Percentiles rank a stretch among this genome's conserved stretches.
These are phyloP conservation scores for Apiosordaria backusii DNA, from an alignment of 495 filamentous ascomycete genomes.

Conservation along the genomic window DNA sequence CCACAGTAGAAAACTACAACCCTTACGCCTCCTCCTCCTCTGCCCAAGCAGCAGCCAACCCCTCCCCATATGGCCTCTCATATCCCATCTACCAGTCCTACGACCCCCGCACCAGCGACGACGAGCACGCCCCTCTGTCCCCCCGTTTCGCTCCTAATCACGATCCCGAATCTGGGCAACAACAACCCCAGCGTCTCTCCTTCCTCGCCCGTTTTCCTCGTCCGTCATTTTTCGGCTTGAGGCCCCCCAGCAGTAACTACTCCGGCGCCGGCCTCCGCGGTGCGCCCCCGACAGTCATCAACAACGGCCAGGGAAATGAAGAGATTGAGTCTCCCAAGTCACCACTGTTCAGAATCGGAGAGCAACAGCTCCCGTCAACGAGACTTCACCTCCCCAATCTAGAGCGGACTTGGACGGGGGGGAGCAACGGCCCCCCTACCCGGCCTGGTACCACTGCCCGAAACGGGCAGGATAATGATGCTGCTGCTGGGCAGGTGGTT, in stretches of 20 bases:
- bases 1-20: not conserved
- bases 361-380: conserved; percentile 38
- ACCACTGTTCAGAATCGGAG: conserved; percentile 34
- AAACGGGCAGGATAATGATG: no score
- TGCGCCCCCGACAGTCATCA: conserved; percentile 25
- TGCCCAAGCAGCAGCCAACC: no score
- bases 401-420: conserved; percentile 34
- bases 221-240: conserved; percentile 24
- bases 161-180: conserved; percentile 24
- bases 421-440: conserved; percentile 31
- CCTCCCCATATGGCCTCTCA: conserved; percentile 21
- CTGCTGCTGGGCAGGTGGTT: conserved; percentile 1
- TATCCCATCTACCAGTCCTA: not conserved
- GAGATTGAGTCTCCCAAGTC: conserved; percentile 41
- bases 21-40: no score
- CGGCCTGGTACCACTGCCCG: conserved; percentile 21
- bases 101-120: conserved; percentile 22
- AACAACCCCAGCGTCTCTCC: conserved; percentile 19
- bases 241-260: conserved; percentile 21
- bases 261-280: conserved; percentile 27
- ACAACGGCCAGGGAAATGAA: conserved; percentile 13
- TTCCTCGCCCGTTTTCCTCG: conserved; percentile 35
- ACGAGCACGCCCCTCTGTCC: conserved; percentile 27
- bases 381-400: conserved; percentile 41
- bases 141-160: conserved; percentile 11